These are phyloP conservation scores for Talaromyces stipitatus DNA, from an alignment of 495 filamentous ascomycete species.

Conservation along the genomic window DNA sequence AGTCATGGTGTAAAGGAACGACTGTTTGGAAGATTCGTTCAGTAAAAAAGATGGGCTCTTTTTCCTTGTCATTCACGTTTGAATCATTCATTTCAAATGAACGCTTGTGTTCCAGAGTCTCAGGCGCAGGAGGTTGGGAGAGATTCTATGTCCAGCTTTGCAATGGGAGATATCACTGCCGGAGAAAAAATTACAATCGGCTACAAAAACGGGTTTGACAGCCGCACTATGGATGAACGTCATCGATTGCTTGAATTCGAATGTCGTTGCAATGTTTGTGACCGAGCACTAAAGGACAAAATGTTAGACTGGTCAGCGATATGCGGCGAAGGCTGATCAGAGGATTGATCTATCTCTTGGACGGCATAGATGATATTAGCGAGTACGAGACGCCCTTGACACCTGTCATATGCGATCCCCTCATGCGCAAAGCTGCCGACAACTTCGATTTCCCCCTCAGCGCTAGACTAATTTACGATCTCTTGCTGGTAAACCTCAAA, in stretches of 20 bases:
- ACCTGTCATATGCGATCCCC: constrained; percentile 1
- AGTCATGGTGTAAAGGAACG: neutral
- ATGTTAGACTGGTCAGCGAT: neutral
- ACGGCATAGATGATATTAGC: neutral
- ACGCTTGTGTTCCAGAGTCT: constrained; percentile 3
- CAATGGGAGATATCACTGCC: constrained; percentile 8
- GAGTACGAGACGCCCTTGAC: neutral
- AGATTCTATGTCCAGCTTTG: constrained; percentile 5
- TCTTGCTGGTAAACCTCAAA: neutral
- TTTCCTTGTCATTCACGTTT: constrained; percentile 11
- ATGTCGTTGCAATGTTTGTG: constrained; percentile 2
- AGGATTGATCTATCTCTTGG: neutral
- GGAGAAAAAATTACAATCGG: constrained; percentile 12
- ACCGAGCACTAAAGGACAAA: neutral
- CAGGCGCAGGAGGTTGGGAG: neutral
- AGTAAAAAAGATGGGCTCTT: constrained; percentile 4
- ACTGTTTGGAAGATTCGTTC: neutral
- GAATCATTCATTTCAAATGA: constrained; percentile 16
- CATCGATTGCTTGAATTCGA: neutral
- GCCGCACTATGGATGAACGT: neutral
- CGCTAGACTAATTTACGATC: neutral
- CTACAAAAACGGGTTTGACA: constrained; percentile 1
- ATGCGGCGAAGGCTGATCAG: constrained; percentile 1
- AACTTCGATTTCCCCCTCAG: neutral
- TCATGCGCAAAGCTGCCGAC: neutral